These are phyloP conservation scores for Crithidia thermophila DNA, from an alignment of 208 protist genomes.

Conservation along the genomic window DNA sequence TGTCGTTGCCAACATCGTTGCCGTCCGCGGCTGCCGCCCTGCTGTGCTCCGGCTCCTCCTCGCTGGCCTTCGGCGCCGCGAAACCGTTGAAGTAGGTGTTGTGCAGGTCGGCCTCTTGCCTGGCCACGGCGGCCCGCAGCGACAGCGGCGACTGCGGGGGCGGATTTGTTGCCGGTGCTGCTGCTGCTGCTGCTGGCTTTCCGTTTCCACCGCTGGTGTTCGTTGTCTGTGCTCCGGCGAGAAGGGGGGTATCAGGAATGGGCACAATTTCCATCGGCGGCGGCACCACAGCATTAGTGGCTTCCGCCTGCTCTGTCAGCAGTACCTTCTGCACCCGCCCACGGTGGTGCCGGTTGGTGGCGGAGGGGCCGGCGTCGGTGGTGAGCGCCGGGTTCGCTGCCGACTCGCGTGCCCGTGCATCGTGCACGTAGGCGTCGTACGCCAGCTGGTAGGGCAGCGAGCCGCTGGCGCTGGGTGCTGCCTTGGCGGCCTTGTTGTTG, in stretches of 20 bases:
- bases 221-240: neutral
- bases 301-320: constrained; percentile 14
- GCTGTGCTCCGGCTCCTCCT: neutral
- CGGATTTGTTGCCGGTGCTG: too few relatives aligned
- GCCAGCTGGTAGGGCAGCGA: constrained; percentile 23
- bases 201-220: too few relatives aligned
- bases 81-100: constrained; percentile 34
- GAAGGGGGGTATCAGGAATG: neutral
- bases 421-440: constrained; percentile 4
- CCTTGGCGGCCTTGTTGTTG: neutral
- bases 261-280: constrained; percentile 28
- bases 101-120: constrained; percentile 32
- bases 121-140: constrained; percentile 17
- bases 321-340: constrained; percentile 22
- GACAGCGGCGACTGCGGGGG: constrained; percentile 6
- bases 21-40: neutral
- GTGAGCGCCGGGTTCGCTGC: neutral
- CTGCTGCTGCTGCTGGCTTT: neutral
- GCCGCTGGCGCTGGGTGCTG: neutral
- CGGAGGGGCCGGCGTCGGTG: neutral
- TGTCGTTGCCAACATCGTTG: constrained; percentile 5
- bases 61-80: neutral
- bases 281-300: neutral
- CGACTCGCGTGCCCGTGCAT: neutral
- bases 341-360: neutral